Evolutionary conservation across 1,284 basidiomycete species (phyloP).

Genomic region (Ganoderma meredithae): DNA sequence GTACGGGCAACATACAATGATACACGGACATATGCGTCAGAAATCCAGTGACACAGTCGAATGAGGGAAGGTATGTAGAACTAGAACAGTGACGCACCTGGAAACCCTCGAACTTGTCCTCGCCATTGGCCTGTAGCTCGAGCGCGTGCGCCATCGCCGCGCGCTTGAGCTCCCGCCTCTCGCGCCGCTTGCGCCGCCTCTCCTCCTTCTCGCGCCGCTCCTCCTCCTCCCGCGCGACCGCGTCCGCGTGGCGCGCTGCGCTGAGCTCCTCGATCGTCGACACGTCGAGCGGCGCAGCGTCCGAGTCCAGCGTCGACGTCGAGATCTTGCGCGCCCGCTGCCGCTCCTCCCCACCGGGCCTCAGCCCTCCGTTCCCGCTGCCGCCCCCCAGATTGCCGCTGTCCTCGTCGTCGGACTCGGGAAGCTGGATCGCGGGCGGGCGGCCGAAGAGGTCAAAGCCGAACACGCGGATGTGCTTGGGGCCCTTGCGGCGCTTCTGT

Average conservation of each 20-base stretch:
- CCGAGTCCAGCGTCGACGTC: conserved; percentile 67
- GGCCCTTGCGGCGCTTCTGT: conserved; percentile 40
- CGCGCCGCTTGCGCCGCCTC: conserved; percentile 50
- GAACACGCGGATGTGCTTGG: conserved; percentile 60
- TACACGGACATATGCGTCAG: background rate
- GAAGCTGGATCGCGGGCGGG: conserved; percentile 59
- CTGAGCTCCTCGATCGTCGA: conserved; percentile 59
- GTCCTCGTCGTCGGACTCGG: conserved; percentile 58
- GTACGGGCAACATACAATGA: no score
- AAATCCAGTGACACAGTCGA: background rate
- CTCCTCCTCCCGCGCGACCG: conserved; percentile 49
- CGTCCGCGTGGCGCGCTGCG: conserved; percentile 46
- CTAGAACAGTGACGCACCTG: conserved; percentile 51
- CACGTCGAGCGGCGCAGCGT: conserved; percentile 67
- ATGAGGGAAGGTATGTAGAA: no score
- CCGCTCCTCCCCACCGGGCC: no score
- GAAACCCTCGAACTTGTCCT: conserved; percentile 64
- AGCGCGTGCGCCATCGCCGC: conserved; percentile 50
- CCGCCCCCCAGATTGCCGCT: background rate
- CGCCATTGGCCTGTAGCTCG: conserved; percentile 37
- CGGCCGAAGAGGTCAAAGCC: conserved; percentile 71
- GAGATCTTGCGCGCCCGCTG: conserved; percentile 37
- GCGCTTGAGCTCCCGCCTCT: conserved; percentile 56
- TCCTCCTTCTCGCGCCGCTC: conserved; percentile 54
- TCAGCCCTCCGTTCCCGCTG: no score